Conservation (phyloP, 1,284 basidiomycete genomes). For the Wolfiporia cocos region DNA sequence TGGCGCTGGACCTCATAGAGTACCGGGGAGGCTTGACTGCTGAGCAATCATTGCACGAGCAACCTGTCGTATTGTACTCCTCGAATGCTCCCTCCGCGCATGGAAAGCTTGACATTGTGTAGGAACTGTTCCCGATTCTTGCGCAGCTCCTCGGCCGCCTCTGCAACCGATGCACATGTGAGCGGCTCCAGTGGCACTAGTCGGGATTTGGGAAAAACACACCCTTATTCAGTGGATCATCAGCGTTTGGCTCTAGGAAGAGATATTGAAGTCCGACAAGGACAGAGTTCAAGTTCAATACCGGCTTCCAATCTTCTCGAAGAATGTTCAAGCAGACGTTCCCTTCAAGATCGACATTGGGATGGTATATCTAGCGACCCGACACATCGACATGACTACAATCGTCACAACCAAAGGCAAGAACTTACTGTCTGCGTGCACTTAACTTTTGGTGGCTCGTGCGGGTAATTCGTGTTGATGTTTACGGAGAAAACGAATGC, state of each 20-base stretch:
- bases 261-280: slow-evolving; percentile 98
- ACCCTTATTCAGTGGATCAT: slow-evolving; percentile 99
- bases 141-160: slow-evolving; percentile 91
- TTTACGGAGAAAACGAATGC: slow-evolving; percentile 90
- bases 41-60: slow-evolving; percentile 37
- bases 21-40: no score
- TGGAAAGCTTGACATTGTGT: slow-evolving; percentile 76
- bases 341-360: slow-evolving; percentile 96
- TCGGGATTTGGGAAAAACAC: slow-evolving; percentile 22
- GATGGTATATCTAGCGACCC: slow-evolving; percentile 95
- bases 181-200: background rate
- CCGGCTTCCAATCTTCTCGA: slow-evolving; percentile 99
- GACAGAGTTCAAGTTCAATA: slow-evolving; percentile 93
- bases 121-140: slow-evolving; percentile 79
- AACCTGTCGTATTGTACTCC: slow-evolving; percentile 79
- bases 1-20: no score
- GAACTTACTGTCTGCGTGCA: slow-evolving; percentile 91
- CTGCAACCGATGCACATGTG: slow-evolving; percentile 39
- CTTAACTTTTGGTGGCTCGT: slow-evolving; percentile 98
- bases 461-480: slow-evolving; percentile 98
- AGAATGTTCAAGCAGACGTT: slow-evolving; percentile 97
- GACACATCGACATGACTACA: background rate
- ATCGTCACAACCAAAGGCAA: no score
- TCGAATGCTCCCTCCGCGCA: slow-evolving; percentile 75
- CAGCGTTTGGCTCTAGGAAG: slow-evolving; percentile 97